Evolutionary conservation across 441 rosid species (phyloP), one percentile per base, ranked within the genome.

Genomic region (Melastoma candidum): DNA sequence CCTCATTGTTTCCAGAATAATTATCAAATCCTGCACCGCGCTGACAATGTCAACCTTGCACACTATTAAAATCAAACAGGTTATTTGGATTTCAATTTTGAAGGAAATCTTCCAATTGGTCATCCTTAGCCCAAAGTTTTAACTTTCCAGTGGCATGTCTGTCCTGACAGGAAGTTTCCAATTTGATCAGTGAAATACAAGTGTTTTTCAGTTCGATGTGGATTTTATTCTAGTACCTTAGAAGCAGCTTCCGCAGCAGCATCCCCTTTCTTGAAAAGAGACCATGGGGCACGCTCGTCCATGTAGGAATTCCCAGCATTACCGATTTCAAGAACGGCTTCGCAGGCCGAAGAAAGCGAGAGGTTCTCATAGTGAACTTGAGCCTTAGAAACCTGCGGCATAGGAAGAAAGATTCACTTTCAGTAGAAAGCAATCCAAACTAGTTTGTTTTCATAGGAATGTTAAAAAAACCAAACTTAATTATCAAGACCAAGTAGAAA

Each of bases 201-300:
- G 41, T 36, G 41, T 36, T 36, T 29, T 36, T 9, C 41, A 36
- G 8, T 36, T 36, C 41, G 7, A 36, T 36, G 8, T 2, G 41
- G 41, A 36, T 36, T 36, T 17, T 17, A 17, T 17, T 17, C 41
- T 4, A 9, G 41, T 25, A 92, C 97, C 98, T 84, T 88, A 51
- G 95, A 86, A 41, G 97, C 98, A 65, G 81, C 77, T 71, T 81
- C 95, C 49, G 86, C 72, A 74, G 84, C 82, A 58, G 59, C 76
- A 64, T 81, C 90, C 39, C 95, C 98, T 76, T 88, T 67, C 84
- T 92, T 92, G 67, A 88, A 92, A 47, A 72, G 81, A 32, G 84
- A 74, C 97, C 98, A 88, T 2, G 97, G 98, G 14, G 86, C 84
- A 46, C 65, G 76, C 53, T 84, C 90, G 68, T 92, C 90, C 76